These are phyloP conservation scores for Myxozyma lipomycoides DNA, from an alignment of 805 yeast genomes.

Conservation along the genomic window DNA sequence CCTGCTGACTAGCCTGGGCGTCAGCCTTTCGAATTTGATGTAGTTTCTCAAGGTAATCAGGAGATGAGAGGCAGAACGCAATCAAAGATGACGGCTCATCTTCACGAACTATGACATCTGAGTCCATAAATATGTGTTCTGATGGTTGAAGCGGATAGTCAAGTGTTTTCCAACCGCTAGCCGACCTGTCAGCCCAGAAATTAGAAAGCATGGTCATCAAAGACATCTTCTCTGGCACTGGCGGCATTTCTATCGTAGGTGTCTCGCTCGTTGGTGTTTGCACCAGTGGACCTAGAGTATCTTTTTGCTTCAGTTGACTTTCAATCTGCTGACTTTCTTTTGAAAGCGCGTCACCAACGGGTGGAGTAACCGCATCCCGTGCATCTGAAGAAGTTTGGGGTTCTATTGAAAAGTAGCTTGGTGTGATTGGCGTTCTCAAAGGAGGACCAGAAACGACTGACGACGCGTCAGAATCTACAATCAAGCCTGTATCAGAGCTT, in stretches of 20 bases:
- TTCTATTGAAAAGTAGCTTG: conserved; percentile 2
- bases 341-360: background rate
- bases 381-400: background rate
- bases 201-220: conserved; percentile 77
- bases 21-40: conserved; percentile 37
- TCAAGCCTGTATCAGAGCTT: background rate
- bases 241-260: conserved; percentile 11
- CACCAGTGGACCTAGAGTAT: background rate
- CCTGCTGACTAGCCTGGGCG: conserved; percentile 7
- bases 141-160: conserved; percentile 73
- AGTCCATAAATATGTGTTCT: conserved; percentile 91
- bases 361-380: background rate
- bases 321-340: background rate
- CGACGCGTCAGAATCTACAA: background rate
- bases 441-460: conserved; percentile 3
- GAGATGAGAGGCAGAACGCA: conserved; percentile 84
- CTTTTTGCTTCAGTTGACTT: background rate
- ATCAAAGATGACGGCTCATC: conserved; percentile 94
- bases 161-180: conserved; percentile 90
- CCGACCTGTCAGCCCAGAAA: conserved; percentile 97
- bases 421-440: background rate
- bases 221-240: conserved; percentile 58
- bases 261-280: background rate
- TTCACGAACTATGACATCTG: conserved; percentile 88
- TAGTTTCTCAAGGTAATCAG: conserved; percentile 72